Evolutionary conservation across 1,284 basidiomycete species (phyloP).

Genomic region (Leccinum pachyderme): DNA sequence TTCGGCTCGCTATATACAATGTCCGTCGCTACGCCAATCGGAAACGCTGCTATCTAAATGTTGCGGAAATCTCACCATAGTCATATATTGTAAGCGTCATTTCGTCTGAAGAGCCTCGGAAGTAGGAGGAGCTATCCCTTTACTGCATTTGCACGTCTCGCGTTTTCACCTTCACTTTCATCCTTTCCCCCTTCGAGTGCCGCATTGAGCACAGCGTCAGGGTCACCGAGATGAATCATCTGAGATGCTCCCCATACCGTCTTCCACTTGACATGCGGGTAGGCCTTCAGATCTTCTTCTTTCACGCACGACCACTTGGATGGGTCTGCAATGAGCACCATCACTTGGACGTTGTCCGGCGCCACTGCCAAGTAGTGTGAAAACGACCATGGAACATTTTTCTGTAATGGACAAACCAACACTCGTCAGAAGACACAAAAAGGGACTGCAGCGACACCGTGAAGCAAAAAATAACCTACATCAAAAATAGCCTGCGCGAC

Average conservation of each 20-base stretch:
- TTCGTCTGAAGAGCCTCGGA: background rate
- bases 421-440: background rate
- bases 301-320: background rate
- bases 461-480: constrained; percentile 2
- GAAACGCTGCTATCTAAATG: too few species aligned
- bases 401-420: constrained; percentile 4
- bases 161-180: background rate
- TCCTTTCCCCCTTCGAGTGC: constrained; percentile 9
- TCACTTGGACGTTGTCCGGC: constrained; percentile 17
- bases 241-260: constrained; percentile 13
- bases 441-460: constrained; percentile 1
- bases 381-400: constrained; percentile 22
- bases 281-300: constrained; percentile 10
- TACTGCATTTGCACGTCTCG: background rate
- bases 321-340: constrained; percentile 19
- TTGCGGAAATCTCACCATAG: too few species aligned
- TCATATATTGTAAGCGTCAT: too few species aligned
- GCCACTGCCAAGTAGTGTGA: background rate
- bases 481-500: constrained; percentile 5
- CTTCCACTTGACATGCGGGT: constrained; percentile 12
- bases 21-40: too few species aligned
- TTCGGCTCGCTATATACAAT: too few species aligned
- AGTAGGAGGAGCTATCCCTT: background rate
- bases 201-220: constrained; percentile 8
- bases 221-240: constrained; percentile 9